Conservation (phyloP, 371 early-diverging fungal genomes). For the Rhizomucor miehei region DNA sequence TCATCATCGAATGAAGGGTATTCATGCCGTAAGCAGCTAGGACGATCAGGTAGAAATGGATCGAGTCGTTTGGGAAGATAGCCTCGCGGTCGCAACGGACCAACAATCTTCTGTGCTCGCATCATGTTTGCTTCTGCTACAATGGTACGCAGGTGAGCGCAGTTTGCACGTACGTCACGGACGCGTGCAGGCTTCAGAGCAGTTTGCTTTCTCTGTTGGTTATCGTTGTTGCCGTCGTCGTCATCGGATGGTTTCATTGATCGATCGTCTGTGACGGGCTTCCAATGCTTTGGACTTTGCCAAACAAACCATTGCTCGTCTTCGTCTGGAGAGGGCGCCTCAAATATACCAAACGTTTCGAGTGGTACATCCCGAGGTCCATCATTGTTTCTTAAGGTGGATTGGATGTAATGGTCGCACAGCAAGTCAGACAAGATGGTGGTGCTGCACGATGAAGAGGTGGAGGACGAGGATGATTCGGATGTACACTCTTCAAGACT, state of each 20-base stretch:
- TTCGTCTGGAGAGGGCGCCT: constrained; percentile 19
- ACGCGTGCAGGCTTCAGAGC: constrained; percentile 2
- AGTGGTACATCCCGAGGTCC: constrained; percentile 15
- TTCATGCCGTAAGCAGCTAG: constrained; percentile 22
- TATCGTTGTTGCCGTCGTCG: background rate
- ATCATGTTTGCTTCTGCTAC: constrained; percentile 62
- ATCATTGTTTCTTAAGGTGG: constrained; percentile 9
- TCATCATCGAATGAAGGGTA: background rate
- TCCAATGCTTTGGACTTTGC: constrained; percentile 34
- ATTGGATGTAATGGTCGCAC: constrained; percentile 42
- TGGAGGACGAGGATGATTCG: background rate
- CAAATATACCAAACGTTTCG: constrained; percentile 20
- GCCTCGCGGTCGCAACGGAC: constrained; percentile 53
- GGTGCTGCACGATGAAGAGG: constrained; percentile 4
- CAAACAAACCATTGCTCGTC: constrained; percentile 20
- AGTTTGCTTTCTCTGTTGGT: background rate
- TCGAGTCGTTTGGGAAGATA: constrained; percentile 48
- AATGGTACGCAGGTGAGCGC: constrained; percentile 58
- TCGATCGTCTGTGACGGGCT: constrained; percentile 13
- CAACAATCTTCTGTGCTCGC: constrained; percentile 56
- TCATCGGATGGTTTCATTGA: background rate
- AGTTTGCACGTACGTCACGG: constrained; percentile 50
- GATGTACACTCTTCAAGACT: constrained; percentile 1
- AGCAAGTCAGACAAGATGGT: constrained; percentile 35
- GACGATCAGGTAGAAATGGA: constrained; percentile 22